Percentiles rank a stretch among this genome's conserved stretches.
phyloP scores from a whole-genome alignment of 169 alveolate species.

The Condylostoma magnum region DNA sequence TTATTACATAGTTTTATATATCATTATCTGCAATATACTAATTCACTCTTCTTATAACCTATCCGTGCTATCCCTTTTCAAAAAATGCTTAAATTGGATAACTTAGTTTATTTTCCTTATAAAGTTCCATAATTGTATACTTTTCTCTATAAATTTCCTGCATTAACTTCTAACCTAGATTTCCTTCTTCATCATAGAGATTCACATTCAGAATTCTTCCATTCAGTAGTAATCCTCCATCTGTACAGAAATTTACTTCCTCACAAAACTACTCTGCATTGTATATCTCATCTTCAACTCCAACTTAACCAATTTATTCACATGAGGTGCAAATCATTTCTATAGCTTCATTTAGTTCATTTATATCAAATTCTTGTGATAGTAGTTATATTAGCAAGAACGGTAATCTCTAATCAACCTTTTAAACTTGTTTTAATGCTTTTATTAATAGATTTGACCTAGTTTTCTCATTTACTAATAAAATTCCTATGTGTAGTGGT shows the following conservation, averaged over 20 bases:
- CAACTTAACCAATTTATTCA: neutral
- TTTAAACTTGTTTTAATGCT: neutral
- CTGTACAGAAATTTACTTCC: slow-evolving; percentile 8
- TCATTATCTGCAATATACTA: no score
- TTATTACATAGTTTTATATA: no score
- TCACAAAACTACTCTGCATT: slow-evolving; percentile 20
- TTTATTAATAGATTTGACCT: neutral
- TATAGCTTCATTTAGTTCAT: neutral
- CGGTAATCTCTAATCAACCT: neutral
- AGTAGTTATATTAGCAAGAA: neutral
- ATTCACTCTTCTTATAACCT: neutral
- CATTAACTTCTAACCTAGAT: neutral
- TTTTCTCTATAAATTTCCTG: neutral
- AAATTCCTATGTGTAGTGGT: slow-evolving; percentile 26
- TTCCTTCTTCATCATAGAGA: neutral
- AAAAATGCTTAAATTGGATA: slow-evolving; percentile 8
- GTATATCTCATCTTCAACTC: neutral
- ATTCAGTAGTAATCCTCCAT: neutral
- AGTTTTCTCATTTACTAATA: neutral
- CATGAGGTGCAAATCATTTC: neutral
- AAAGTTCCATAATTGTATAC: neutral
- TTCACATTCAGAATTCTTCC: neutral
- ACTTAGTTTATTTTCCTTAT: neutral
- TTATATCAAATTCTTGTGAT: neutral
- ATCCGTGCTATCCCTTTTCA: slow-evolving; percentile 6